Evolutionary conservation across 192 early-diverging fungal species (phyloP), one percentile per base, ranked within the genome.

Genomic region (Podila horticola): DNA sequence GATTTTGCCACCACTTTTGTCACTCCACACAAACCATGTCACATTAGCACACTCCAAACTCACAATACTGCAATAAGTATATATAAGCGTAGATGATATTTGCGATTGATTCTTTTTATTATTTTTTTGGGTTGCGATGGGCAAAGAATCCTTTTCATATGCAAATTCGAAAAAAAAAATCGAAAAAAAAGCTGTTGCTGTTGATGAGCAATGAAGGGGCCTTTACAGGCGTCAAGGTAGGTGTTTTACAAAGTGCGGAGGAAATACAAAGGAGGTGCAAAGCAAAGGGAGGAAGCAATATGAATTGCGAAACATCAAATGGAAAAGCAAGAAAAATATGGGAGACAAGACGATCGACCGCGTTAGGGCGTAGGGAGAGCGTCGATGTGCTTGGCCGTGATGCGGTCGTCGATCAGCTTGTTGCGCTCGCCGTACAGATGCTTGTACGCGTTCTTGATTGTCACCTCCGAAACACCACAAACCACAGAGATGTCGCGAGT

Each of bases 401-500:
- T 62, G 19, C 76, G 58, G 6, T 85, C 83, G 63, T 88, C 82
- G 2, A 91, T 67, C 30, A 98, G 74, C 33, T 82, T 83, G 17
- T 81, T 63, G 13, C 89, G 88, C 52, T 91, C 90, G 9, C 66
- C 82, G 82, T 88, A 93, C 22, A 95, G 73, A 34, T 88, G 82
- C 66, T 90, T 91, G 74, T 95, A 95, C 5, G 94, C 90, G 84
- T 90, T 95, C 79, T 95, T 95, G 66, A 99, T 92, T 0, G 97
- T 99, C 15, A 93, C 92, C 75, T 99, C 97, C 22, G 96, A 97
- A 58, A 96, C 96, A 63, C 96, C 95, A 19, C 94, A 93, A 0
- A 96, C 91, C 30, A 91, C 75, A 30, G 95, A 93, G 67, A 99
- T 94, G 17, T 95, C 93, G 31, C 84, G 86, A 7, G 95, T 93